Evolutionary conservation across 768 basidiomycete genomes (phyloP), one percentile per base, ranked within the genome.

Genomic region (Rhodotorula paludigena): DNA sequence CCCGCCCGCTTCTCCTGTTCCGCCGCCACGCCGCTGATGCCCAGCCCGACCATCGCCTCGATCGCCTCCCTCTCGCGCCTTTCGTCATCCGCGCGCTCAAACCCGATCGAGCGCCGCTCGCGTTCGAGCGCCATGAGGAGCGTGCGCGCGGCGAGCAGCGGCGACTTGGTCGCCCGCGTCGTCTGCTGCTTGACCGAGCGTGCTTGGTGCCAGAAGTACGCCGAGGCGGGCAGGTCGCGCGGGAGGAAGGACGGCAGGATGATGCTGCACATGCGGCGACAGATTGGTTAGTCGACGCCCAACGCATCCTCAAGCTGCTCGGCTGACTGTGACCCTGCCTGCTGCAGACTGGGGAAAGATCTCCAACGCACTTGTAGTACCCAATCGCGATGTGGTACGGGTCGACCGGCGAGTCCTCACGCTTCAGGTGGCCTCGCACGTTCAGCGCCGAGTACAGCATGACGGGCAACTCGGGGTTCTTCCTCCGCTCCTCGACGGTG

Each of bases 401-500:
- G 33, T 74, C 73, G 9, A 32, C 51, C 36, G 25, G 21, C 28
- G 28, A 15, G 18, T 59, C 42, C 5, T 49, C 63, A 30, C 44
- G 60, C n/a, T 57, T 78, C 44, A 80, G 73, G 75, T 84, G 82
- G 9, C 87, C 85, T 6, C 90, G 84, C 45, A 90, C 79, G 77
- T 91, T 92, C 56, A 90, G 80, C 20, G 90, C 89, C 14, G 89
- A 88, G 77, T 92, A 92, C 84, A 92, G 86, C 85, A 91, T 84
- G 63, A 85, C 86, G 64, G 60, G 64, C 53, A 70, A 39, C 52
- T 32, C n/a, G 25, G 51, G 23, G 14, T 62, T 36, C 21, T 32
- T 18, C 15, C 51, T 33, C 53, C 57, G 45, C 18, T 55, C 35
- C 12, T 28, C 45, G 32, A 78, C 80, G 41, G 82, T 82, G 71